Base-by-base conservation (phyloP, 345 rosid genomes). In the Brassica juncea region DNA sequence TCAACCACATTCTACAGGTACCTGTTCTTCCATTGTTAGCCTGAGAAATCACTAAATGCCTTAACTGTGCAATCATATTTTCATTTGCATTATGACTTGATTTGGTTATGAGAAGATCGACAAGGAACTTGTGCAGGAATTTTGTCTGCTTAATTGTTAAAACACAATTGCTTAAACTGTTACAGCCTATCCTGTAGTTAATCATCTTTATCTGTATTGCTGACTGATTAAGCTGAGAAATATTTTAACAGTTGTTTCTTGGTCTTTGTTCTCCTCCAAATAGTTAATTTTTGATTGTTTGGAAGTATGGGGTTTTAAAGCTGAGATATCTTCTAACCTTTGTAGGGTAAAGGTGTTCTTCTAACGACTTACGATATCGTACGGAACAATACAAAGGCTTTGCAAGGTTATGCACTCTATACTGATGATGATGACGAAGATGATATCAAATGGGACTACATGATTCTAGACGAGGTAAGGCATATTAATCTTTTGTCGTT, bases 391-490 rank as follows among this genome's bases (percentile, higher is more conserved):
- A 84, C 88, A 12, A 91, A 90, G 72, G 85, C 94, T 19, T 84
- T 95, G 79, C 81, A 76, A 65, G 99, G 98, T 49, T 77, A 72
- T 70, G 27, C 15, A 77, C 83, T 84, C 74, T 80, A 70, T 72
- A 14, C 31, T 57, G 91, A 88, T 64, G 93, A 91, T 49, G 85
- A 82, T 14, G 73, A 70, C 49, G 97, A 88, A 30, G 91, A 93
- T 77, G 85, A 82, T 63, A 66, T 82, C 77, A 69, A 78, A 68
- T 93, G 99, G 99, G 98, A 95, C 82, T 95, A 95, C 82, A 90
- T 95, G 96, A 89, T 95, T 77, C 97, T 95, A 23, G 99, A 95
- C 63, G 99, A 95, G 99, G 99, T 95, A 83, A 49, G 21, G 8
- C 37, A 75, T 23, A 57, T 25, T 49, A 63, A 81, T 66, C n/a